Base-by-base conservation (phyloP, 306 rosid genomes). In the Begonia masoniana region DNA sequence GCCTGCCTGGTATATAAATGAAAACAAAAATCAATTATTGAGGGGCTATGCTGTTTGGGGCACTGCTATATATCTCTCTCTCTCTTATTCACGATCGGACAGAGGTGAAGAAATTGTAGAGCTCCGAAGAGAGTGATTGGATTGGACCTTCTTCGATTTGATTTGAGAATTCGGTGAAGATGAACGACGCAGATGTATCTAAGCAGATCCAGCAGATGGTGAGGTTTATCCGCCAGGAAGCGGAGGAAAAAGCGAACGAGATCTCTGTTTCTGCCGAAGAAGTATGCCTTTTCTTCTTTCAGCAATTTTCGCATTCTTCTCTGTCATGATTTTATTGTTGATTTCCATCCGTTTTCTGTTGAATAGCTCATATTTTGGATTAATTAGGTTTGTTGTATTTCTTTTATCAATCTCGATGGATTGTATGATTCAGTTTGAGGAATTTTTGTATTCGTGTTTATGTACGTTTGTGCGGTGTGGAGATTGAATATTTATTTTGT, bases 161-260 rank as follows among this genome's bases (percentile, higher is more conserved):
- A 65, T 54, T 65, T 59, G 51, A 5, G 4, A 49, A 17, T 51
- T 57, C 39, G 52, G 64, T 16, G 49, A 74, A 75, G 60, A 89
- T 89, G 97, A 89, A 89, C 69, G 97, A 88, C 78, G 68, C 75
- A 19, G 94, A 82, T 82, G 97, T 88, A 50, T 85, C 95, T 51
- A 80, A 65, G 80, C 97, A 88, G 92, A 88, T 88, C 87, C 85
- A 85, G 77, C 97, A 88, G 85, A 88, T 88, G 97, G 97, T 85
- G 69, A 71, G 81, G 72, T 88, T 88, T 62, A 85, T 88, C 60
- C 94, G 77, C 75, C 95, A 82, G 73, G 97, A 88, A 73, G 97
- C 97, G 0, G 93, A 88, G 77, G 97, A 88, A 60, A 88, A 88
- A 63, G 97, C 94, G 78, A 84, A 76, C 81, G 97, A 88, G 97